These are phyloP conservation scores for Acephala macrosclerotiorum DNA, from an alignment of 2,329 filamentous ascomycete genomes.

Conservation along the genomic window DNA sequence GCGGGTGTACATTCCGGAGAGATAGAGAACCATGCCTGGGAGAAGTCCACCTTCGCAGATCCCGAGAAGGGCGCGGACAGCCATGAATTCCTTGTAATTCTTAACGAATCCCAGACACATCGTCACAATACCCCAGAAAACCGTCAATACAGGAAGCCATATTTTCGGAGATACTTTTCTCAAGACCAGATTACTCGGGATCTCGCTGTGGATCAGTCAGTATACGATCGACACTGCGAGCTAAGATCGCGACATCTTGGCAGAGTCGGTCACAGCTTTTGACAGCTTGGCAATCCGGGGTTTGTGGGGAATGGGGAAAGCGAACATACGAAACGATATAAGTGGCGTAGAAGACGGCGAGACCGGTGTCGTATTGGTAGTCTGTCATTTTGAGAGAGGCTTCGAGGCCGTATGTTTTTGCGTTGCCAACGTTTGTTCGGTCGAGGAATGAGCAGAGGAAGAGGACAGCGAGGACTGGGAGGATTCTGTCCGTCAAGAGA, in stretches of 20 bases:
- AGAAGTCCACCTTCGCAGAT: conserved; percentile 70
- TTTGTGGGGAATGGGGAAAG: background rate
- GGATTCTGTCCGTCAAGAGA: conserved; percentile 53
- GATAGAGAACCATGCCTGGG: conserved; percentile 73
- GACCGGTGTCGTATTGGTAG: conserved; percentile 68
- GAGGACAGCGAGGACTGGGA: conserved; percentile 68
- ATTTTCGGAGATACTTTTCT: conserved; percentile 60
- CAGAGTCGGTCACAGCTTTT: background rate
- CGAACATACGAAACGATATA: conserved; percentile 61
- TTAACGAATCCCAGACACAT: conserved; percentile 61
- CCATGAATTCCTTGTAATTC: conserved; percentile 60
- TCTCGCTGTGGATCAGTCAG: conserved; percentile 47
- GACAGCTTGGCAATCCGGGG: background rate
- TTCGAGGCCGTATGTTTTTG: conserved; percentile 69
- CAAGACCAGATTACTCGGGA: conserved; percentile 64
- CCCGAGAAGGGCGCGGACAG: conserved; percentile 67
- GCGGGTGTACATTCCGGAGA: conserved; percentile 67
- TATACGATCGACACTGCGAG: background rate
- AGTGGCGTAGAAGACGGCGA: conserved; percentile 70
- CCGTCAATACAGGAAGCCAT: conserved; percentile 70
- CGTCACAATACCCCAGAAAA: conserved; percentile 72
- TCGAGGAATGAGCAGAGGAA: conserved; percentile 73
- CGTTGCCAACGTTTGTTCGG: conserved; percentile 77
- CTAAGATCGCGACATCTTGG: background rate
- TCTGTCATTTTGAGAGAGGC: conserved; percentile 63